Evolutionary conservation across 2,329 filamentous ascomycete species (phyloP).

Genomic region (Verticillium klebahnii): DNA sequence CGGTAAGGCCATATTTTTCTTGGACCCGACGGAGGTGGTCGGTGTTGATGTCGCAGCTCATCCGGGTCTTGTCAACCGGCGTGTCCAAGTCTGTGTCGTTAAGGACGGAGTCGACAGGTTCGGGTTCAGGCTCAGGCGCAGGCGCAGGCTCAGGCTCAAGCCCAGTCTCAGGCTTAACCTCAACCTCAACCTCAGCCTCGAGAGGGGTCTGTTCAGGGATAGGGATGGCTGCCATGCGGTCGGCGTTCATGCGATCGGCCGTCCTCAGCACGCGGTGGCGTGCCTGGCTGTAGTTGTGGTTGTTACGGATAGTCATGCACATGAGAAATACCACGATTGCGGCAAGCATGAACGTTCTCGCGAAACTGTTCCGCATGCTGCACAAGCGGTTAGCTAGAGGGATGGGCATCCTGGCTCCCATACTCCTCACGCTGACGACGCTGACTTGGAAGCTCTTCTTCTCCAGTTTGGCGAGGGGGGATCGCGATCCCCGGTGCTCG

Average conservation of each 20-base stretch:
- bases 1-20: conserved; percentile 40
- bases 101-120: neutral
- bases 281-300: conserved; percentile 30
- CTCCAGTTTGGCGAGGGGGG: conserved; percentile 9
- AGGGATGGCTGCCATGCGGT: conserved; percentile 13
- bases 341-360: conserved; percentile 38
- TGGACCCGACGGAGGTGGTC: conserved; percentile 40
- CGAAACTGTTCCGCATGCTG: conserved; percentile 45
- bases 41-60: conserved; percentile 47
- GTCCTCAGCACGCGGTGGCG: conserved; percentile 32
- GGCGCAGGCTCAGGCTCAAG: too few species aligned
- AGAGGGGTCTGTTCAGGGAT: conserved; percentile 9
- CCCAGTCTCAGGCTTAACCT: too few species aligned
- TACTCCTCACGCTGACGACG: conserved; percentile 11
- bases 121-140: conserved; percentile 21
- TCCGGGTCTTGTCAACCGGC: conserved; percentile 22
- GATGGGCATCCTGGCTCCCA: conserved; percentile 34
- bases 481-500: neutral
- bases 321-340: conserved; percentile 37
- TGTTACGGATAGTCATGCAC: conserved; percentile 33
- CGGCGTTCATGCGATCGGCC: conserved; percentile 5
- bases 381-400: conserved; percentile 33
- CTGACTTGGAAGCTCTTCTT: conserved; percentile 5
- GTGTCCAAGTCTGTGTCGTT: conserved; percentile 8
- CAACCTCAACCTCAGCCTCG: too few species aligned